Conservation (phyloP, 1,139 yeast genomes). For the Martiniozyma asiatica region DNA sequence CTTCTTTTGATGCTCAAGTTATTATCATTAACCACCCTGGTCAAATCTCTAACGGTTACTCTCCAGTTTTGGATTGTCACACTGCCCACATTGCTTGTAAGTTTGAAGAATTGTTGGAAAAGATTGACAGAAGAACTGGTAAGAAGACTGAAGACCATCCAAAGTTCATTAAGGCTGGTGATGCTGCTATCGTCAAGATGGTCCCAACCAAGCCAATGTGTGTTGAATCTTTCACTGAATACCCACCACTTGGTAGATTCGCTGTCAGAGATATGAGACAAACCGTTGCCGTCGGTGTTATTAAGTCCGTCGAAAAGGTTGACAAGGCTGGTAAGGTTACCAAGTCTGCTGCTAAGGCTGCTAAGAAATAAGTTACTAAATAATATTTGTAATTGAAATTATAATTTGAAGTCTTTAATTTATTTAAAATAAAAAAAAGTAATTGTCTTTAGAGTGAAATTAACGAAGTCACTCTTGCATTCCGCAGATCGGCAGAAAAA, state of each 20-base stretch:
- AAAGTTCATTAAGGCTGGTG: slow-evolving; percentile 37
- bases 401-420: too few relatives aligned
- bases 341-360: slow-evolving; percentile 99
- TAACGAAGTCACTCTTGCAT: too few relatives aligned
- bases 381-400: background rate
- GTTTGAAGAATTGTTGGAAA: slow-evolving; percentile 72
- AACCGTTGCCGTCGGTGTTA: slow-evolving; percentile 99
- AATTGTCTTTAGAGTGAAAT: too few relatives aligned
- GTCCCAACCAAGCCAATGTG: slow-evolving; percentile 95
- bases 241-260: slow-evolving; percentile 98
- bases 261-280: slow-evolving; percentile 99
- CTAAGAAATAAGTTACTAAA: slow-evolving; percentile 67
- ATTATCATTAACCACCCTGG: slow-evolving; percentile 90
- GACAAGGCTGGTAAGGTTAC: slow-evolving; percentile 93
- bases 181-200: slow-evolving; percentile 86
- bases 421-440: too few relatives aligned
- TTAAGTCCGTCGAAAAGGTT: slow-evolving; percentile 94
- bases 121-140: slow-evolving; percentile 93
- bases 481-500: too few relatives aligned
- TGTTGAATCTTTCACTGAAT: slow-evolving; percentile 92
- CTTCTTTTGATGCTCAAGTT: slow-evolving; percentile 81
- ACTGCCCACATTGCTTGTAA: slow-evolving; percentile 92
- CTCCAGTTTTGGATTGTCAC: slow-evolving; percentile 92
- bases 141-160: slow-evolving; percentile 75
- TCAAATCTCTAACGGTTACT: slow-evolving; percentile 87